Evolutionary conservation across 2,329 filamentous ascomycete genomes (phyloP).

Genomic region (Coniochaeta sp.): DNA sequence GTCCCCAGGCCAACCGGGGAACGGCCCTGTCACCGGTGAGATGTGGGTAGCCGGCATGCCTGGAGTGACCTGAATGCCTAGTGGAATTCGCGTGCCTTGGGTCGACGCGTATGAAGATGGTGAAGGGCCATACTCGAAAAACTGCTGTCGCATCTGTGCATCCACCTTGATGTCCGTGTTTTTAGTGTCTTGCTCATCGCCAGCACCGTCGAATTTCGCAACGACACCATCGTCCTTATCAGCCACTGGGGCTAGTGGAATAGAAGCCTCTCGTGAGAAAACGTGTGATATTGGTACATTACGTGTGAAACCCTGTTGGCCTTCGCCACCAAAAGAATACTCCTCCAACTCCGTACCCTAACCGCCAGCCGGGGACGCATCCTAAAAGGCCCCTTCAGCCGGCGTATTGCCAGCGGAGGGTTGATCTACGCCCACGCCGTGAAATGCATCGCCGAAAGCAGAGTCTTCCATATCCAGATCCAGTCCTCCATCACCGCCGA

Average conservation of each 20-base stretch:
- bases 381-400: constrained; percentile 25
- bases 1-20: not conserved
- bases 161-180: not conserved
- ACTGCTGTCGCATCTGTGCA: not conserved
- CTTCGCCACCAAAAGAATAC: not conserved
- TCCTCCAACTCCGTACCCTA: not conserved
- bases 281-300: not conserved
- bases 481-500: constrained; percentile 30
- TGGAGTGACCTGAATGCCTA: no score
- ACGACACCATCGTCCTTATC: not conserved
- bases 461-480: constrained; percentile 60
- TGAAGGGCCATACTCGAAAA: not conserved
- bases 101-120: not conserved
- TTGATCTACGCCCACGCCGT: constrained; percentile 41
- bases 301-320: not conserved
- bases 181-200: not conserved
- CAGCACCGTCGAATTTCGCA: not conserved
- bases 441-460: constrained; percentile 78
- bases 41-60: not conserved
- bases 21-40: not conserved
- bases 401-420: constrained; percentile 25
- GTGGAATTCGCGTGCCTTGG: no score
- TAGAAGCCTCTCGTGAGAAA: not conserved
- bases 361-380: not conserved
- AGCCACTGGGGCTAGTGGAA: not conserved